These are phyloP conservation scores for Vitis amurensis DNA, from an alignment of 164 flowering plant species.

Conservation along the genomic window DNA sequence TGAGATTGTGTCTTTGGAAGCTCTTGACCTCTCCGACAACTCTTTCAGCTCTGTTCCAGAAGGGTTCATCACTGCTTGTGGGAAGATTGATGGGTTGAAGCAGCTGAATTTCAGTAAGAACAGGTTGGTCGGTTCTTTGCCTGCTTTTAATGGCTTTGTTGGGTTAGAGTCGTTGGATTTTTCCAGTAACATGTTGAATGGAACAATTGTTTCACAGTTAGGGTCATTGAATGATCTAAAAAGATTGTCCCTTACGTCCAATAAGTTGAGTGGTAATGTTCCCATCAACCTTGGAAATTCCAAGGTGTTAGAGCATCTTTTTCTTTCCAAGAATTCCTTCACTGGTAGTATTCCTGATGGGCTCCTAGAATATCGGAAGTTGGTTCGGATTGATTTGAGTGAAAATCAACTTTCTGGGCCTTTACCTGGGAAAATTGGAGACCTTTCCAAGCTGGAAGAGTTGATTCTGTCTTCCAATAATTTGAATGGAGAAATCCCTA, in stretches of 20 bases:
- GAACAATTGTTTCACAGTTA: conserved; percentile 31
- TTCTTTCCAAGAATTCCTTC: conserved; percentile 22
- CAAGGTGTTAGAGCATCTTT: conserved; percentile 27
- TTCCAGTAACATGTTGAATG: conserved; percentile 31
- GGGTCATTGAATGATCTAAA: conserved; percentile 28
- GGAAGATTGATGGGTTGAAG: conserved; percentile 24
- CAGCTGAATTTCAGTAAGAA: conserved; percentile 40
- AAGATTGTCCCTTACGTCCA: conserved; percentile 29
- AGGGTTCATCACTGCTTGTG: conserved; percentile 35
- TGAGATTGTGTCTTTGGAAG: conserved; percentile 30
- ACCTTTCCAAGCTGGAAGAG: conserved; percentile 29
- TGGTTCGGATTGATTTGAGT: conserved; percentile 42
- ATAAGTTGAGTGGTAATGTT: conserved; percentile 19
- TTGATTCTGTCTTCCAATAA: conserved; percentile 38
- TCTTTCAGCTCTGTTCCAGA: conserved; percentile 22
- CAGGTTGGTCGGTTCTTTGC: conserved; percentile 16
- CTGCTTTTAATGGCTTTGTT: conserved; percentile 36
- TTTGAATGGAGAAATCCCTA: conserved; percentile 40
- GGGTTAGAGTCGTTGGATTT: conserved; percentile 39
- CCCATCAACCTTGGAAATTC: conserved; percentile 30
- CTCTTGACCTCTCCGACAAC: conserved; percentile 45
- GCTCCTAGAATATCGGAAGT: conserved; percentile 25
- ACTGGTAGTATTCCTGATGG: conserved; percentile 26
- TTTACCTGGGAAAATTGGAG: conserved; percentile 28
- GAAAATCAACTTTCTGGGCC: conserved; percentile 27